Conservation (phyloP, 1,284 basidiomycete genomes). For the Ganoderma resinaceum region DNA sequence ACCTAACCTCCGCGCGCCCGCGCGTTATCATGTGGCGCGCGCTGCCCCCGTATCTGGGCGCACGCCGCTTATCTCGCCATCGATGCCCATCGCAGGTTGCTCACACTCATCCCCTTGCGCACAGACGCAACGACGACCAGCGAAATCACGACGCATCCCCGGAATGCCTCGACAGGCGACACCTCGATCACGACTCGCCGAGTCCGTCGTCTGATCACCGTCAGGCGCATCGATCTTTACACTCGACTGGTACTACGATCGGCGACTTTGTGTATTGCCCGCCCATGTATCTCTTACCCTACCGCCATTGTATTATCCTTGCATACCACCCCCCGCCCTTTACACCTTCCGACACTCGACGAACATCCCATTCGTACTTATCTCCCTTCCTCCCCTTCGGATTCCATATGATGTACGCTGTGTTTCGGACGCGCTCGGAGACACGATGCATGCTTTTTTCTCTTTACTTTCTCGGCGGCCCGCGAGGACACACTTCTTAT, state of each 20-base stretch:
- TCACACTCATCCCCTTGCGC: neutral
- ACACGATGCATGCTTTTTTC: neutral
- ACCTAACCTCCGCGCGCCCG: conserved; percentile 4
- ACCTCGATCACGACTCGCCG: conserved; percentile 38
- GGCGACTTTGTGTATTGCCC: conserved; percentile 21
- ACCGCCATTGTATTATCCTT: conserved; percentile 26
- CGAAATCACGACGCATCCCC: conserved; percentile 36
- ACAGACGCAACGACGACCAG: conserved; percentile 39
- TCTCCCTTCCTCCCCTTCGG: neutral
- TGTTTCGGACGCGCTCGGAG: conserved; percentile 8
- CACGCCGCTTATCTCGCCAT: conserved; percentile 18
- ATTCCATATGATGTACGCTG: conserved; percentile 6
- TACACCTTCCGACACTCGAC: conserved; percentile 5
- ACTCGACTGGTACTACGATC: too few species aligned
- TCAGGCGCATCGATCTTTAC: neutral
- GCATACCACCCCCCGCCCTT: conserved; percentile 9
- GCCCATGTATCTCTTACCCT: conserved; percentile 27
- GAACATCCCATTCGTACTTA: neutral
- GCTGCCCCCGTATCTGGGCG: neutral
- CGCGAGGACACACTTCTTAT: conserved; percentile 2
- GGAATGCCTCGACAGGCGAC: conserved; percentile 35
- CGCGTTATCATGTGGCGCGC: conserved; percentile 1
- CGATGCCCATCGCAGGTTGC: conserved; percentile 11
- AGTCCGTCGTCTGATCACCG: conserved; percentile 27
- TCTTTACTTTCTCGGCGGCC: neutral